Evolutionary conservation across 73 alveolate species (phyloP).

Genomic region (Symbiodinium natans): DNA sequence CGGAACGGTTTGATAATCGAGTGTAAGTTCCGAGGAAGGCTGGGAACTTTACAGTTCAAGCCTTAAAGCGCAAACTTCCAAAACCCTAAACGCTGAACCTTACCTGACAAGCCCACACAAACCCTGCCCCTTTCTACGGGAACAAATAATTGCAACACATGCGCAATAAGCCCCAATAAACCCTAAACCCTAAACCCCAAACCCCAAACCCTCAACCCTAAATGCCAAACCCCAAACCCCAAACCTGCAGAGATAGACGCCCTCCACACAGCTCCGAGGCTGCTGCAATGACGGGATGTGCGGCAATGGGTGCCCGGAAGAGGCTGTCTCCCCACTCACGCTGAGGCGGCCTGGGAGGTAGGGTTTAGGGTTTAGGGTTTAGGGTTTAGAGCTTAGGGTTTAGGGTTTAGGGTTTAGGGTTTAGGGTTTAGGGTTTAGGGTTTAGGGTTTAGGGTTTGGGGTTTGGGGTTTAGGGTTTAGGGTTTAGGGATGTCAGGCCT

Average conservation of each 20-base stretch:
- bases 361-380: no score
- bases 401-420: neutral
- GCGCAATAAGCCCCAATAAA: no score
- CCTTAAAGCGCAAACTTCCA: neutral
- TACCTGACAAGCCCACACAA: neutral
- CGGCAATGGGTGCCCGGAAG: constrained; percentile 68
- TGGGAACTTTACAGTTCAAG: neutral
- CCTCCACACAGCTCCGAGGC: neutral
- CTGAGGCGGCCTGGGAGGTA: constrained; percentile 44
- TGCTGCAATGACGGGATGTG: constrained; percentile 52
- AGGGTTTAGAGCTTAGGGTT: neutral
- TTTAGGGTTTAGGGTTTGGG: no score
- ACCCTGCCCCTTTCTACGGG: neutral
- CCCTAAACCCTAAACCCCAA: no score
- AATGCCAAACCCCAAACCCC: neutral
- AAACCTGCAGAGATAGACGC: no score
- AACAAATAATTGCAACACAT: no score
- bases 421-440: no score
- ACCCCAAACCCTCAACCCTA: neutral
- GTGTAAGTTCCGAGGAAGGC: neutral
- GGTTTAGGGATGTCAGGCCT: no score
- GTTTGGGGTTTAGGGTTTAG: no score
- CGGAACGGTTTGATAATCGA: neutral
- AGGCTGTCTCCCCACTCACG: constrained; percentile 32
- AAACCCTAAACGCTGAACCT: neutral